These are phyloP conservation scores for Yamadazyma ubonensis DNA, from an alignment of 805 yeast species.

Conservation along the genomic window DNA sequence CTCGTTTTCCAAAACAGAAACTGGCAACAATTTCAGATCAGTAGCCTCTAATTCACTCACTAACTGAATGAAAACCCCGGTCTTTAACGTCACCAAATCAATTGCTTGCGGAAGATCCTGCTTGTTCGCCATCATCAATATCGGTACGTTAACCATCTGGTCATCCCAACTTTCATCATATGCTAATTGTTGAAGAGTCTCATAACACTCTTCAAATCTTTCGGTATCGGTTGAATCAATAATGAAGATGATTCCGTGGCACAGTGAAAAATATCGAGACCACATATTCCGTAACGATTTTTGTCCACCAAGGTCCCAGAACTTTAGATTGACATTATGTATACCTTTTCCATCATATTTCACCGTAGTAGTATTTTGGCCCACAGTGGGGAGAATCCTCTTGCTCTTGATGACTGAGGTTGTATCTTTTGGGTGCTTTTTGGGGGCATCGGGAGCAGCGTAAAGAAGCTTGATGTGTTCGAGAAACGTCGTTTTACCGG, in stretches of 20 bases:
- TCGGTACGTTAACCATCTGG: slow-evolving; percentile 64
- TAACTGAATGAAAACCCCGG: slow-evolving; percentile 77
- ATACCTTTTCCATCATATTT: slow-evolving; percentile 25
- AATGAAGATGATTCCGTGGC: slow-evolving; percentile 90
- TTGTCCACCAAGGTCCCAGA: slow-evolving; percentile 98
- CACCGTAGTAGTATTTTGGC: slow-evolving; percentile 70
- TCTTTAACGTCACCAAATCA: slow-evolving; percentile 60
- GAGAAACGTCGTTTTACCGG: slow-evolving; percentile 75
- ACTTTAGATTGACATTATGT: slow-evolving; percentile 56
- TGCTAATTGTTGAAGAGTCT: slow-evolving; percentile 52
- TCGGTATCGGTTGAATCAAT: slow-evolving; percentile 88
- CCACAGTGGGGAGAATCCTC: slow-evolving; percentile 87
- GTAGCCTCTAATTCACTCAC: slow-evolving; percentile 84
- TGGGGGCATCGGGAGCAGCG: slow-evolving; percentile 24
- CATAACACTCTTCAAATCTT: slow-evolving; percentile 79
- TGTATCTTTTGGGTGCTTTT: slow-evolving; percentile 14
- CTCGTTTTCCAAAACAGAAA: slow-evolving; percentile 79
- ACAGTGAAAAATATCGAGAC: slow-evolving; percentile 79
- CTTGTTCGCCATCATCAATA: slow-evolving; percentile 92
- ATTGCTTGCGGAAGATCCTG: slow-evolving; percentile 66
- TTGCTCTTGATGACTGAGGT: slow-evolving; percentile 38
- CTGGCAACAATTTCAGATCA: slow-evolving; percentile 86
- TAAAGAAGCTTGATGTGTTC: slow-evolving; percentile 42
- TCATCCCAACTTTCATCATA: slow-evolving; percentile 44
- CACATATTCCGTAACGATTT: slow-evolving; percentile 79